These are phyloP conservation scores for Hymenoscyphus occultus DNA, from an alignment of 2,329 filamentous ascomycete species.

Conservation along the genomic window DNA sequence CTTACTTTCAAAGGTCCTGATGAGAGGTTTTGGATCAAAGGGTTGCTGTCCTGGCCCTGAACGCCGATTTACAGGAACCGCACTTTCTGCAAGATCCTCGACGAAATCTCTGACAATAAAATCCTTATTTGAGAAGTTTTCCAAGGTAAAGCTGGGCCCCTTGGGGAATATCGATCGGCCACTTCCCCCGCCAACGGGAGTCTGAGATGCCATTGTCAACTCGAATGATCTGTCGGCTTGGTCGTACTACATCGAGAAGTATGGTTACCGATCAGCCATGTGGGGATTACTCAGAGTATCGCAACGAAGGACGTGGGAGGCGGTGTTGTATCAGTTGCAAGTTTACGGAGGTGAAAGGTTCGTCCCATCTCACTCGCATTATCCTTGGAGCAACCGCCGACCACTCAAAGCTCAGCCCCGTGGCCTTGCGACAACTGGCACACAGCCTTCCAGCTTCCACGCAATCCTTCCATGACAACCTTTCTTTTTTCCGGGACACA, in stretches of 20 bases:
- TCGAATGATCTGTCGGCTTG: conserved; percentile 14
- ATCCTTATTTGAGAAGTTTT: conserved; percentile 84
- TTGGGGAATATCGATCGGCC: conserved; percentile 63
- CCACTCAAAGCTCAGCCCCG: conserved; percentile 12
- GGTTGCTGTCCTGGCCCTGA: conserved; percentile 62
- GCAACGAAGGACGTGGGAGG: not conserved
- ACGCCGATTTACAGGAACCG: conserved; percentile 74
- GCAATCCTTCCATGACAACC: not conserved
- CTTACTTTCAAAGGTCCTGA: conserved; percentile 84
- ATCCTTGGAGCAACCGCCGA: no score
- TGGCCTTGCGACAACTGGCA: conserved; percentile 19
- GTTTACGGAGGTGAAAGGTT: conserved; percentile 1
- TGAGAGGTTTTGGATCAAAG: conserved; percentile 96
- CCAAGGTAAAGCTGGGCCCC: conserved; percentile 79
- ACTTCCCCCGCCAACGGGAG: conserved; percentile 27
- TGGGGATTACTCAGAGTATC: not conserved
- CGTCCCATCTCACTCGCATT: not conserved
- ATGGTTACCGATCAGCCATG: conserved; percentile 6
- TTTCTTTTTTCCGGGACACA: not conserved
- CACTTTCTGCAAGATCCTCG: conserved; percentile 83
- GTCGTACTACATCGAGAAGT: conserved; percentile 27
- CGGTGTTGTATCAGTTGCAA: not conserved
- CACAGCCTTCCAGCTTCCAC: conserved; percentile 11
- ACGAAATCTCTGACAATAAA: conserved; percentile 99
- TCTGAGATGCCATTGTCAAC: conserved; percentile 32